A percentile compares a stretch with the other conserved stretches of the same genome.
Evolutionary conservation across 352 stramenopile genomes (phyloP).

Genomic region (Phytophthora pistaciae): DNA sequence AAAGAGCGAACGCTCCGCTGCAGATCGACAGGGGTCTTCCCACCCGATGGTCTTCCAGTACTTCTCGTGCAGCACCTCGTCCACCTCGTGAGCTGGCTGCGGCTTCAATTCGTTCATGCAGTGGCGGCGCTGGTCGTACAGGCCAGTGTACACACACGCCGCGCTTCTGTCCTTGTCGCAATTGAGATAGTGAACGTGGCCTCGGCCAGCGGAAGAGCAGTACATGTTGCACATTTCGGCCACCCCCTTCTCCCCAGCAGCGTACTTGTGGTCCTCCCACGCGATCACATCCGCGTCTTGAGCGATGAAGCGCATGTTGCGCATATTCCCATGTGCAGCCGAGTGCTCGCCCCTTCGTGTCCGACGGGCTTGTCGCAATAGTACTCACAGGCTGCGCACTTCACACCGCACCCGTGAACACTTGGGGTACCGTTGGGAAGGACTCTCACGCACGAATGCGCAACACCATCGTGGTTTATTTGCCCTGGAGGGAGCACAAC

Average conservation of each 20-base stretch:
- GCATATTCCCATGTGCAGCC: conserved; percentile 61
- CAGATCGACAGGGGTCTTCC: conserved; percentile 54
- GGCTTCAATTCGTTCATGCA: conserved; percentile 35
- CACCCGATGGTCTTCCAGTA: conserved; percentile 63
- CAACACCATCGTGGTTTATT: conserved; percentile 20
- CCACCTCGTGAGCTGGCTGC: conserved; percentile 29
- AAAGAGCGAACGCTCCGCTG: conserved; percentile 38
- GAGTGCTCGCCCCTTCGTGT: conserved; percentile 45
- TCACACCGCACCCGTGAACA: conserved; percentile 40
- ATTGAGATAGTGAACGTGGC: conserved; percentile 57
- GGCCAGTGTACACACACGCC: conserved; percentile 40
- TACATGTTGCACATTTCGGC: conserved; percentile 67
- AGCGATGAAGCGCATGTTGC: conserved; percentile 52
- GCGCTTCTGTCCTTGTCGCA: conserved; percentile 28
- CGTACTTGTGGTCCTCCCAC: conserved; percentile 39
- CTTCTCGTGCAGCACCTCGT: conserved; percentile 54
- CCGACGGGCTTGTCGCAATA: conserved; percentile 51
- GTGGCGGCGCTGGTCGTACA: conserved; percentile 44
- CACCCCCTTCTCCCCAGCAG: conserved; percentile 41
- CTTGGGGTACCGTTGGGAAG: conserved; percentile 19
- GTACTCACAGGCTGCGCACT: conserved; percentile 50
- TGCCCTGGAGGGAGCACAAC: conserved; percentile 30
- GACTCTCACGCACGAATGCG: conserved; percentile 39
- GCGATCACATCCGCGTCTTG: conserved; percentile 26
- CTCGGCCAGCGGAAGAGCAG: conserved; percentile 51